Base-by-base conservation (phyloP, 768 basidiomycete species). In the Leccinum aurantiacum region DNA sequence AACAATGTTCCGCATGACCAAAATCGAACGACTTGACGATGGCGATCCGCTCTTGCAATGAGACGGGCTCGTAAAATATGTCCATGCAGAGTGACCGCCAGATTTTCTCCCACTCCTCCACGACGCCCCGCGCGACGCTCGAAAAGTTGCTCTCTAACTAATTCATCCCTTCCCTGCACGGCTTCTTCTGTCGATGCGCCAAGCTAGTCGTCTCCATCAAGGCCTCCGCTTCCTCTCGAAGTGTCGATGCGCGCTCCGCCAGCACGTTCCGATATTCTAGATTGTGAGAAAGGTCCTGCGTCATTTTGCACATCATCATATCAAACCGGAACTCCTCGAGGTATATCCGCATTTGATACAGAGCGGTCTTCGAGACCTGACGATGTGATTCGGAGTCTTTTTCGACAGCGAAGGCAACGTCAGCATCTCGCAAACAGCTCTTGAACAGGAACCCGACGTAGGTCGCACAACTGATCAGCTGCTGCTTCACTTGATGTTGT, bases 241-340 rank as follows among this genome's bases (percentile, higher is more conserved):
- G 66, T 64, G 57, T 57, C 57, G 49, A 53, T 11, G 65, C 65
- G 19, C 70, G 66, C 47, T 54, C 65, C 4, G 53, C 68, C 11
- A 78, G 60, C 24, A 62, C 49, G 7, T 57, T 8, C n/a, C 75
- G 65, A 1, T 53, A 35, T 4, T 3, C 71, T n/a, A 9, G 51
- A 37, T n/a, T 67, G 65, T 6, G 50, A 53, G 31, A 68, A 65
- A 14, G n/a, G 61, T 7, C 54, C 63, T 38, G 38, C 5, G 48
- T 69, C 46, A 67, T 57, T 33, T 65, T 68, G 8, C 63, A 69
- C 73, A 75, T 74, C 63, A 65, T 66, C 44, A 83, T 55, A 54
- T 80, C 74, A 74, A 85, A 83, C 8, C 76, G 77, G 72, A 84
- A 84, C 22, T 67, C 67, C 62, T 86, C 84, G 47, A 87, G 64